phyloP scores from a whole-genome alignment of 805 yeast species.

The Kodamaea jinghongensis region DNA sequence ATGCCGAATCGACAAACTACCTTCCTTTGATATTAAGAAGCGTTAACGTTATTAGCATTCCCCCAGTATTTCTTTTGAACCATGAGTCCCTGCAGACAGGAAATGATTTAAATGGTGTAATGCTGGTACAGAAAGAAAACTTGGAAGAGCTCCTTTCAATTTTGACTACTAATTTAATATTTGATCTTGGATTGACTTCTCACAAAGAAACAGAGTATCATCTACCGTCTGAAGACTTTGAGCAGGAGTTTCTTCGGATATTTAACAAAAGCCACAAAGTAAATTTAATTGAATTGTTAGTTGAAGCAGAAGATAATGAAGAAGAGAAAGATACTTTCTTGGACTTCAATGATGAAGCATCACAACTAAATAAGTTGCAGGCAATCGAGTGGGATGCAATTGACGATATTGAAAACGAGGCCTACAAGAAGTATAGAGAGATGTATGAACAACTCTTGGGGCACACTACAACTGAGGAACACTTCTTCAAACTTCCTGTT shows the following conservation, averaged over 20 bases:
- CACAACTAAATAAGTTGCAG: conserved; percentile 20
- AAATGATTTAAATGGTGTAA: conserved; percentile 29
- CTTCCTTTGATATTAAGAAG: conserved; percentile 66
- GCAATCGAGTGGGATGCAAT: conserved; percentile 37
- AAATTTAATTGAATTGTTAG: conserved; percentile 32
- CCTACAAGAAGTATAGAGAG: conserved; percentile 21
- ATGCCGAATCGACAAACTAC: conserved; percentile 50
- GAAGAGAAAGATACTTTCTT: conserved; percentile 35
- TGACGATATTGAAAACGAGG: conserved; percentile 16
- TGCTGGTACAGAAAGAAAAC: conserved; percentile 25
- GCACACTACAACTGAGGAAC: conserved; percentile 17
- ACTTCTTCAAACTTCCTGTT: conserved; percentile 21
- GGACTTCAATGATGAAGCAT: conserved; percentile 27
- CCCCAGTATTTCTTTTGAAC: conserved; percentile 45
- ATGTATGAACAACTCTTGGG: conserved; percentile 14
- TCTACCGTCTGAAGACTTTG: conserved; percentile 17
- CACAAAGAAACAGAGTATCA: conserved; percentile 9
- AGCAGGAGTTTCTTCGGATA: conserved; percentile 17
- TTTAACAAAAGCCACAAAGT: conserved; percentile 35
- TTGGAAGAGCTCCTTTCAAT: conserved; percentile 35
- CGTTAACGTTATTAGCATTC: conserved; percentile 61
- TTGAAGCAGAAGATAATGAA: conserved; percentile 18
- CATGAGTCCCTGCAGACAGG: no score
- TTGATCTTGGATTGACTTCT: conserved; percentile 28
- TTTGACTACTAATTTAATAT: conserved; percentile 42